A percentile compares a stretch with the other conserved stretches of the same genome.
phyloP scores from a whole-genome alignment of 176 grass and related monocot species.

The Carex parvula region DNA sequence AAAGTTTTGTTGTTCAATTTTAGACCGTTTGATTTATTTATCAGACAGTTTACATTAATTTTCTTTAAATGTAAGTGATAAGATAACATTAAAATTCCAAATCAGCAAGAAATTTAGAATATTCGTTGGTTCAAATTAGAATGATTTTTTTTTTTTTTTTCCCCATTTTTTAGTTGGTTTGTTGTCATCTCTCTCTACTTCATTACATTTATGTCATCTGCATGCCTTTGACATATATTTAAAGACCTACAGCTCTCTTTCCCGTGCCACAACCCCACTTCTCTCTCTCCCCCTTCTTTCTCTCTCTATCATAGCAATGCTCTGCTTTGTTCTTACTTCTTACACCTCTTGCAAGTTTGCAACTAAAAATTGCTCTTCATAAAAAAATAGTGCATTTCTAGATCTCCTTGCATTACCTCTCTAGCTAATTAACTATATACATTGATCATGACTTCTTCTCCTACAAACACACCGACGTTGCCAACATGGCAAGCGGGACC shows the following conservation, averaged over 20 bases:
- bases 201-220: not conserved
- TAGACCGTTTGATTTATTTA: not conserved
- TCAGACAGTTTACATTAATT: not conserved
- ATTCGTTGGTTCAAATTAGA: not conserved
- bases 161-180: too few species aligned
- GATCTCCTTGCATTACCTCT: not conserved
- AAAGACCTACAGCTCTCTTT: not conserved
- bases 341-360: not conserved
- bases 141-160: too few species aligned
- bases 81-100: not conserved
- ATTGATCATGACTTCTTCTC: constrained; percentile 13
- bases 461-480: constrained; percentile 12
- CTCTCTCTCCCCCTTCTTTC: not conserved
- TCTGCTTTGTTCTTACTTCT: constrained; percentile 9
- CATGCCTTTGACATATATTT: not conserved
- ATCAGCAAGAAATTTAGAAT: not conserved
- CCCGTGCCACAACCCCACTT: not conserved
- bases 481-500: constrained; percentile 47
- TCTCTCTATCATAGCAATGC: not conserved
- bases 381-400: not conserved
- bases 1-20: not conserved
- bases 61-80: not conserved
- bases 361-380: constrained; percentile 1
- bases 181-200: not conserved
- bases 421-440: not conserved